Conservation (phyloP, 441 rosid species). For the Gossypium laxum region DNA sequence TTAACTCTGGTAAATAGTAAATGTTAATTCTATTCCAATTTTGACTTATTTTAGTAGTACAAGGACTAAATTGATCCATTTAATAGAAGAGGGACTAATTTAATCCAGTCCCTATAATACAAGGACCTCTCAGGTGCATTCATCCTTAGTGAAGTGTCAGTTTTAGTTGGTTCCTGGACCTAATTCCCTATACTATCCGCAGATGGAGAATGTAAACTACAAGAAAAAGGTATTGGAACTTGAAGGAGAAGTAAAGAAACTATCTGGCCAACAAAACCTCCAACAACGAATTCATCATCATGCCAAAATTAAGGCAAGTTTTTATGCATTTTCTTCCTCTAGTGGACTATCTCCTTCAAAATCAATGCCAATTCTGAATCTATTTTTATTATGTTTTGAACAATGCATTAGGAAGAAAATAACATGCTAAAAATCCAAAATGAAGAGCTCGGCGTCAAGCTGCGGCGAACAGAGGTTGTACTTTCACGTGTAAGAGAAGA, state of each 20-base stretch:
- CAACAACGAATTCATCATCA: slow-evolving; percentile 91
- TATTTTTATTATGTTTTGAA: neutral
- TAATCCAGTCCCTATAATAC: no score
- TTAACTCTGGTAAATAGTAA: no score
- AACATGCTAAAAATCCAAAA: slow-evolving; percentile 60
- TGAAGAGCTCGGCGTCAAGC: slow-evolving; percentile 63
- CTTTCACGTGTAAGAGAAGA: slow-evolving; percentile 75
- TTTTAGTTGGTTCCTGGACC: neutral
- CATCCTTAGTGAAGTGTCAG: neutral
- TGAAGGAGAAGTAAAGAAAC: slow-evolving; percentile 70
- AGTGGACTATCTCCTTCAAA: neutral
- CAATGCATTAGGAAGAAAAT: slow-evolving; percentile 80
- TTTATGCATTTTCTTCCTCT: neutral
- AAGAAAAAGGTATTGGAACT: slow-evolving; percentile 61
- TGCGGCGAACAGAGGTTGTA: slow-evolving; percentile 46
- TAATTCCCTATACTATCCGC: slow-evolving; percentile 9
- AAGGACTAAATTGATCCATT: no score
- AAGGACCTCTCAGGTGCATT: no score
- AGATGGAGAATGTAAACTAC: slow-evolving; percentile 64
- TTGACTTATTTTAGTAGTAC: no score
- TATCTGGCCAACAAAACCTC: slow-evolving; percentile 81
- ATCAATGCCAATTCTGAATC: slow-evolving; percentile 1
- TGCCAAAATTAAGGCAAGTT: slow-evolving; percentile 81
- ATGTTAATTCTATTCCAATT: no score
- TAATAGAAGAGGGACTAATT: no score